Evolutionary conservation across 108 stramenopile genomes (phyloP).

Genomic region (Aurantiochytrium sp.): DNA sequence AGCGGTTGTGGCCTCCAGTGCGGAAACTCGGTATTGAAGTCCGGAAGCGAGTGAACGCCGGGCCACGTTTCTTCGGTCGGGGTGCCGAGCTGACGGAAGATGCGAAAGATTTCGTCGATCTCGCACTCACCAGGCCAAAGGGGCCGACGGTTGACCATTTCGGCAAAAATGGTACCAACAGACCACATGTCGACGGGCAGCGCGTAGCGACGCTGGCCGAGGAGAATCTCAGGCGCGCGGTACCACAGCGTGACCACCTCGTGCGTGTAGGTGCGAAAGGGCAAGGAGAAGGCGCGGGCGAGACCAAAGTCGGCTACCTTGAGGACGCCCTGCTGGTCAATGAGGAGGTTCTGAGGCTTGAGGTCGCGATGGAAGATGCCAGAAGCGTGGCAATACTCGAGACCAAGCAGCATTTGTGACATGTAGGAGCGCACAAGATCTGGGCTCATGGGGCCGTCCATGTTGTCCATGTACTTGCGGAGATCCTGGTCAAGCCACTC

Average conservation of each 20-base stretch:
- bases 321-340: constrained; percentile 78
- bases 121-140: constrained; percentile 95
- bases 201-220: constrained; percentile 85
- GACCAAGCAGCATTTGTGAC: constrained; percentile 90
- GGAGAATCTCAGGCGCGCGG: constrained; percentile 89
- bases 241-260: constrained; percentile 98
- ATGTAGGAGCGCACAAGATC: constrained; percentile 64
- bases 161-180: constrained; percentile 91
- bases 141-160: constrained; percentile 92
- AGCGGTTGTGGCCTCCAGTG: constrained; percentile 53
- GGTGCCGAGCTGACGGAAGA: constrained; percentile 88
- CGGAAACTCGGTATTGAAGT: constrained; percentile 77
- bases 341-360: constrained; percentile 89
- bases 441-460: not conserved
- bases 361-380: constrained; percentile 90
- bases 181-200: constrained; percentile 92
- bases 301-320: constrained; percentile 99
- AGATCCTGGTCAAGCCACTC: constrained; percentile 98
- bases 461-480: constrained; percentile 81
- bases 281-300: constrained; percentile 93
- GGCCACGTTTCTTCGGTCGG: constrained; percentile 86
- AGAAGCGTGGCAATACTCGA: constrained; percentile 96
- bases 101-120: constrained; percentile 91
- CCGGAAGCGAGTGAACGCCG: constrained; percentile 71
- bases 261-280: constrained; percentile 82